Base-by-base conservation (phyloP, 441 rosid species). In the Erysimum cheiri region DNA sequence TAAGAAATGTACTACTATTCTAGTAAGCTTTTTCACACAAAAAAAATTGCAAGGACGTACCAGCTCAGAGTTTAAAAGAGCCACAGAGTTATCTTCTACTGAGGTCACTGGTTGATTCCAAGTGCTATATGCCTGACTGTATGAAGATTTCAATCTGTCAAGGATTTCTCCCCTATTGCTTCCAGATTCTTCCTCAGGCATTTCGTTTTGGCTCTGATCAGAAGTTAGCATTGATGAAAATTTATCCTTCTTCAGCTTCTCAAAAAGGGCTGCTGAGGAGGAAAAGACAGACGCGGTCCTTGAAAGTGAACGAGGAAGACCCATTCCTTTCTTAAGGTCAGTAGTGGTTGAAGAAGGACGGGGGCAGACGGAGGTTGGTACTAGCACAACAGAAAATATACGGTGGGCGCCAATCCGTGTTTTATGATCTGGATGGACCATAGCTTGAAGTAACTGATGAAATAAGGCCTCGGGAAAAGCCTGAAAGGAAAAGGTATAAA, bases 281-380 rank as follows among this genome's bases (percentile, higher is more conserved):
- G 99, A 96, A 82, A 96, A 96, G 68, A 88, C 99, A 57, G 97
- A 92, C n/a, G 91, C 97, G 5, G 88, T 87, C 84, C 98, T 92
- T 41, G 98, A 92, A 55, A 96, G 92, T 3, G 96, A 83, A 71
- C 93, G 82, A 58, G 85, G 80, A 80, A 88, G 81, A 64, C 82
- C 84, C 36, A 79, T 67, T 52, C 82, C 86, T 77, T 80, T 87
- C 80, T 71, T 67, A 65, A 71, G 72, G 5, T 71, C 55, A 55
- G 40, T 67, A 77, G 46, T 39, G 58, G 37, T 67, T 3, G 75
- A 71, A 36, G 80, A 77, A 64, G 82, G 79, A 56, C 76, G 80
- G n/a, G 97, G 97, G 63, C 90, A 85, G 71, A 93, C 89, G 69
- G 96, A 91, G 69, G 88, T 81, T 60, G 98, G 98, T 40, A 93